phyloP scores from a whole-genome alignment of 352 stramenopile genomes.

The Elongisporangium undulatum region DNA sequence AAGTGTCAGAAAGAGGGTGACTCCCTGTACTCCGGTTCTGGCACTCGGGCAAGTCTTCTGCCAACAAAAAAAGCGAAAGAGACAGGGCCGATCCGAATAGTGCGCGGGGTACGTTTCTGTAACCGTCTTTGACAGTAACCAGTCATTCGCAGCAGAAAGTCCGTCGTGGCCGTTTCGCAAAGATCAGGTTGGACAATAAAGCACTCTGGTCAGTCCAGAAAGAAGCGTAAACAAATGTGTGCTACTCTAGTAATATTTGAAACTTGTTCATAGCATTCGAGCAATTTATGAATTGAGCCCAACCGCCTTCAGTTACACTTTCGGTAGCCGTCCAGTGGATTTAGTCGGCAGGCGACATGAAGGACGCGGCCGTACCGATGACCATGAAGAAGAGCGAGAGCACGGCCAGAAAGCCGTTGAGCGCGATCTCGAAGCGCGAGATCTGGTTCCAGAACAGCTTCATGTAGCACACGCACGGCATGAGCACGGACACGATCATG shows the following conservation, averaged over 20 bases:
- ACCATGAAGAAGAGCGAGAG: conserved; percentile 69
- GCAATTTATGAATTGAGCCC: background rate
- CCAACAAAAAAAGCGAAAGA: background rate
- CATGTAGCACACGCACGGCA: conserved; percentile 82
- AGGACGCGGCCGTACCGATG: conserved; percentile 75
- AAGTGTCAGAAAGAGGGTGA: background rate
- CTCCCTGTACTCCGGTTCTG: background rate
- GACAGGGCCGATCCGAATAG: background rate
- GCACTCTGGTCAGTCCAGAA: background rate
- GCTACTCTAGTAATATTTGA: background rate
- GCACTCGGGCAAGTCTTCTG: background rate
- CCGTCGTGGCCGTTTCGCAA: background rate
- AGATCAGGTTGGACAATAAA: too few species aligned
- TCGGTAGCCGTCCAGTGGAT: background rate
- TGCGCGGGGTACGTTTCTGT: background rate
- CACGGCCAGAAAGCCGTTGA: conserved; percentile 51
- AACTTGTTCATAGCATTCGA: background rate
- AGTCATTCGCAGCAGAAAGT: background rate
- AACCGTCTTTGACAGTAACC: background rate
- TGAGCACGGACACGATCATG: conserved; percentile 79
- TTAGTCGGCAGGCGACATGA: conserved; percentile 64
- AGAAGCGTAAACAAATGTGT: background rate
- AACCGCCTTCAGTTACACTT: background rate
- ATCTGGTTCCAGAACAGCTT: conserved; percentile 69
- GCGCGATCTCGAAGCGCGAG: conserved; percentile 35